Evolutionary conservation across 768 basidiomycete genomes (phyloP).

Genomic region (Suillus plorans): DNA sequence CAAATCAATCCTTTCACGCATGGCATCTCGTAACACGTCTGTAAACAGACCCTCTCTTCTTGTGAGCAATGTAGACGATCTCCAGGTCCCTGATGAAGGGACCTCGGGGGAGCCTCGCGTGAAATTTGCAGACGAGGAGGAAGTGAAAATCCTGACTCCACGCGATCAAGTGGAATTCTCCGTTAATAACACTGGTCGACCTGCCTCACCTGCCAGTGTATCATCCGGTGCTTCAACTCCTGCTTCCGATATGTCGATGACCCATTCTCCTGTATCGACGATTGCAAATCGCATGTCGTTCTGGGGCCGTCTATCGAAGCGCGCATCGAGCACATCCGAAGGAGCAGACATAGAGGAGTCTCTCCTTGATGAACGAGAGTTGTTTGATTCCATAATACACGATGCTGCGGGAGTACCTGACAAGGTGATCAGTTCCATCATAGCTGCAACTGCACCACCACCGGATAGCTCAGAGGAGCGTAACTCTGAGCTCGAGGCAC

Average conservation of each 20-base stretch:
- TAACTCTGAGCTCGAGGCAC: constrained; percentile 75
- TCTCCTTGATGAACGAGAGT: constrained; percentile 20
- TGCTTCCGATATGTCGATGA: constrained; percentile 43
- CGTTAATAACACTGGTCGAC: constrained; percentile 4
- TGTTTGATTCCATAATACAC: constrained; percentile 42
- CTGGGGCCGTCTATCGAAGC: constrained; percentile 65
- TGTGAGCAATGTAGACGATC: constrained; percentile 23
- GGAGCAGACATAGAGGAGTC: constrained; percentile 10
- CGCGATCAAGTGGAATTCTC: constrained; percentile 7
- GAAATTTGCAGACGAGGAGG: constrained; percentile 50
- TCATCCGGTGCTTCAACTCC: constrained; percentile 57
- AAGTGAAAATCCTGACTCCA: constrained; percentile 47
- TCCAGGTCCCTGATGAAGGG: constrained; percentile 18
- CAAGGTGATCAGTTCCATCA: constrained; percentile 55
- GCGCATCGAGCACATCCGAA: constrained; percentile 29
- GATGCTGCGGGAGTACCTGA: constrained; percentile 47
- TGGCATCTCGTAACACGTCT: constrained; percentile 50
- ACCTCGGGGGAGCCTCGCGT: constrained; percentile 37
- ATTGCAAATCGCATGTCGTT: constrained; percentile 70
- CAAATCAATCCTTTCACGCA: constrained; percentile 45
- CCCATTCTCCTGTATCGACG: constrained; percentile 54
- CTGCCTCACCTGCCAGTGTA: constrained; percentile 21
- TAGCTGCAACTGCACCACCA: constrained; percentile 60
- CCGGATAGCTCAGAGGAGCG: constrained; percentile 65
- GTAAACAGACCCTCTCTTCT: constrained; percentile 48